Evolutionary conservation across 495 filamentous ascomycete species (phyloP), one percentile per base, ranked within the genome.

Genomic region (Beverwykella pulmonaria): DNA sequence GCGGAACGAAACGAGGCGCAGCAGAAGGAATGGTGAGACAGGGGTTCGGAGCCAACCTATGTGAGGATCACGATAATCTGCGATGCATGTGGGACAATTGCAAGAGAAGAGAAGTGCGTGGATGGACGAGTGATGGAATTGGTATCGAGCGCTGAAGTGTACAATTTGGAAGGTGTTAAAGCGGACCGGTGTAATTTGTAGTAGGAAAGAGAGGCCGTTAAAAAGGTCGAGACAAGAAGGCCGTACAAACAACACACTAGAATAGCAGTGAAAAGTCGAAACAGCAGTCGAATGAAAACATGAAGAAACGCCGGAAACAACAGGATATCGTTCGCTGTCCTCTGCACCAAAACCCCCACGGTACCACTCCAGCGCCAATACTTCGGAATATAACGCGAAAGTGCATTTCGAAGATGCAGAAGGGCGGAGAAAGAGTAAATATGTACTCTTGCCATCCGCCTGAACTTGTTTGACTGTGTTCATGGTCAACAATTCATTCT

Each of bases 1-100:
- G 54, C 54, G 47, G 20, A 26, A 39, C 41, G 41, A 36, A 26
- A 59, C 22, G 41, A 57, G 29, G 53, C 53, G 53, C 53, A 57
- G 30, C 32, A 30, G 25, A 5, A 5, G 19, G 19, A 12, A 34
- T 4, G 44, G 44, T 19, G 41, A 25, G 19, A 22, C 53, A 57
- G 34, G 53, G 53, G 30, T 57, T 57, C 14, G 1, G 12, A 25
- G 29, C 53, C 53, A 57, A 57, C 15, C 3, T n/a, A 36, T 25
- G 2, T 23, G 53, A 57, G 29, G 10, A 34, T 5, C 30, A 34
- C 12, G 30, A 34, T 34, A 34, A 12, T 4, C 30, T 34, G 30
- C 30, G 30, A 34, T 5, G 12, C 30, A 34, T 4, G 30, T 5
- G 15, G 17, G 39, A 9, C 8, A n/a, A 44, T 44, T 34, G 30